Evolutionary conservation across 164 flowering plant genomes (phyloP).

Genomic region (Paratinospora sagittata): DNA sequence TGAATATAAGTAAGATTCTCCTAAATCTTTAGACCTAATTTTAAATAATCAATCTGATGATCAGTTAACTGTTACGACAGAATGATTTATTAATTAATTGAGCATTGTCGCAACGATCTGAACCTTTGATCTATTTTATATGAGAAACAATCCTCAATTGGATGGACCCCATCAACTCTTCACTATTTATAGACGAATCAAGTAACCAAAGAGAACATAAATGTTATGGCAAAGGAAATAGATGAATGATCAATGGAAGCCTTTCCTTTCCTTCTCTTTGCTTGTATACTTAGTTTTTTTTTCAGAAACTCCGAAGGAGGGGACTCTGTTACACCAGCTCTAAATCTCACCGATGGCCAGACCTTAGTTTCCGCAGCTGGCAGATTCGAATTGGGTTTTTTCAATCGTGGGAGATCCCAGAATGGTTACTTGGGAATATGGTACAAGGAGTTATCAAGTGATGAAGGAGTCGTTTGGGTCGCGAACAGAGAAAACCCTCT

Average conservation of each 20-base stretch:
- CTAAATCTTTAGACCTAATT: no score
- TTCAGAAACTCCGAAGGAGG: background rate
- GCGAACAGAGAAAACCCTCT: slow-evolving; percentile 21
- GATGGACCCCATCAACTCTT: no score
- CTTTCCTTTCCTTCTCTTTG: background rate
- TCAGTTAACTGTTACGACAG: no score
- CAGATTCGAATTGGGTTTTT: slow-evolving; percentile 14
- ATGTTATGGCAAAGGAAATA: background rate
- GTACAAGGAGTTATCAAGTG: slow-evolving; percentile 7
- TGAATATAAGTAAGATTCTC: no score
- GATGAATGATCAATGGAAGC: background rate
- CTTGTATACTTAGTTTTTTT: background rate
- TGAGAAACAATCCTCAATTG: no score
- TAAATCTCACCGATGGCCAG: slow-evolving; percentile 1
- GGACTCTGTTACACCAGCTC: slow-evolving; percentile 4
- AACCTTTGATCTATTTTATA: no score
- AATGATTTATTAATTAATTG: no score
- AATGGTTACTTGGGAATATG: slow-evolving; percentile 21
- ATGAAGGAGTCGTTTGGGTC: slow-evolving; percentile 16
- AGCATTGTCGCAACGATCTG: no score
- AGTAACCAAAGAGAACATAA: no score
- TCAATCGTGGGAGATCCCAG: background rate
- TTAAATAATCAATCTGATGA: no score
- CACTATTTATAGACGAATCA: no score
- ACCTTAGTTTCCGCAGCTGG: slow-evolving; percentile 5